phyloP scores from a whole-genome alignment of 2,329 filamentous ascomycete genomes.

The Fusarium xylarioides region DNA sequence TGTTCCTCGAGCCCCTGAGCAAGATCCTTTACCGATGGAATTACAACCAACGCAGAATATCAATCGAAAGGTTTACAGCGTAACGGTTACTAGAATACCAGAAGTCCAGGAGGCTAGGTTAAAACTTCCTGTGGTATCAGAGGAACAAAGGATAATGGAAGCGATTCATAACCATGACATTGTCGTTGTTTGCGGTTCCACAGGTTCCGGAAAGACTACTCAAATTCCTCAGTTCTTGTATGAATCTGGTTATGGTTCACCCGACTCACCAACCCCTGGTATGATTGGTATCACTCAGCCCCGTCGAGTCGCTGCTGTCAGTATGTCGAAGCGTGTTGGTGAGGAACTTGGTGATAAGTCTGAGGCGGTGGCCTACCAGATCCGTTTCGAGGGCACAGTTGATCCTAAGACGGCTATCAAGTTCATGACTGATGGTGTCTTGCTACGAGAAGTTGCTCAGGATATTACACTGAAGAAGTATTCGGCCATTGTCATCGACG shows the following conservation, averaged over 20 bases:
- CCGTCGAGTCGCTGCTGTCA: constrained; percentile 91
- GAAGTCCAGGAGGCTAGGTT: constrained; percentile 82
- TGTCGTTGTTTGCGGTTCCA: constrained; percentile 92
- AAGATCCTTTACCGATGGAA: constrained; percentile 75
- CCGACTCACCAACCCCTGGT: constrained; percentile 81
- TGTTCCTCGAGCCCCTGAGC: constrained; percentile 71
- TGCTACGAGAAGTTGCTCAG: constrained; percentile 88
- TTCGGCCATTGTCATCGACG: constrained; percentile 92
- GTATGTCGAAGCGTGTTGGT: constrained; percentile 92
- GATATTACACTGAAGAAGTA: constrained; percentile 91
- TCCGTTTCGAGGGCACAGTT: constrained; percentile 90
- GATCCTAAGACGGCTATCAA: constrained; percentile 87
- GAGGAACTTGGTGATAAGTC: constrained; percentile 83
- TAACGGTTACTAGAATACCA: constrained; percentile 73
- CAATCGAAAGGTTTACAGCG: constrained; percentile 77
- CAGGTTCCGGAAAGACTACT: constrained; percentile 97
- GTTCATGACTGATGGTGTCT: constrained; percentile 98
- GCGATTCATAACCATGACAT: constrained; percentile 91
- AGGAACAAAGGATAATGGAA: constrained; percentile 98
- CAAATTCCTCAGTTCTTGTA: constrained; percentile 97
- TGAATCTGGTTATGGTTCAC: constrained; percentile 88
- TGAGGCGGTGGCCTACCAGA: constrained; percentile 88
- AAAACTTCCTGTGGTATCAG: constrained; percentile 87
- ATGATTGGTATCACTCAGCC: constrained; percentile 97
- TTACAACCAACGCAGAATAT: constrained; percentile 68